Evolutionary conservation across 352 stramenopile species (phyloP).

Genomic region (Phytophthora tubulina): DNA sequence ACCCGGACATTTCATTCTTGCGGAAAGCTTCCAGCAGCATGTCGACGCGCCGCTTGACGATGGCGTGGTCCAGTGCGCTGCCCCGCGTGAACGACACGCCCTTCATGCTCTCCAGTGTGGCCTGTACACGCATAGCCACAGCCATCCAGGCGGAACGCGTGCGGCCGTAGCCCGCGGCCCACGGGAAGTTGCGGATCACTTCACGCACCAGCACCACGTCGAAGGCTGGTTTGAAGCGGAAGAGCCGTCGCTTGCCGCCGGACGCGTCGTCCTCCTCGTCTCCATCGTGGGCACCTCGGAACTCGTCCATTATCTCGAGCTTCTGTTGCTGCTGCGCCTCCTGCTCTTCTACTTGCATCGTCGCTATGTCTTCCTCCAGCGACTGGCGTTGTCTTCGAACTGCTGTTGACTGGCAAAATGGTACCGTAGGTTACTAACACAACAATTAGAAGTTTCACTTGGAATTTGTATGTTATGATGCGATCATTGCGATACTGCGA

Average conservation of each 20-base stretch:
- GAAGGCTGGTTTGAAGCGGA: conserved; percentile 51
- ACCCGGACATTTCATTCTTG: conserved; percentile 46
- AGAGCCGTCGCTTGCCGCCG: conserved; percentile 44
- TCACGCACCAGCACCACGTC: conserved; percentile 52
- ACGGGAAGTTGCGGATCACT: conserved; percentile 54
- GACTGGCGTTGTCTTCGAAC: conserved; percentile 33
- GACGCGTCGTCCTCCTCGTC: conserved; percentile 35
- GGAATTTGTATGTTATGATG: conserved; percentile 9
- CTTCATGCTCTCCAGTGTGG: conserved; percentile 35
- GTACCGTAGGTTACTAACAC: background rate
- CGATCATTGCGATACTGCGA: conserved; percentile 4
- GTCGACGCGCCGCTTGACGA: conserved; percentile 52
- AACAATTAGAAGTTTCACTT: background rate
- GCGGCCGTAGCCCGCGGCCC: conserved; percentile 51
- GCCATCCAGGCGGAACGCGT: conserved; percentile 52
- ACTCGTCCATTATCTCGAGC: conserved; percentile 40
- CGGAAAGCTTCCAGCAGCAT: conserved; percentile 52
- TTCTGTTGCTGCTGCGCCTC: conserved; percentile 23
- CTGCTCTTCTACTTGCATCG: conserved; percentile 37
- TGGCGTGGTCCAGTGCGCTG: conserved; percentile 43
- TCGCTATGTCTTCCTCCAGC: conserved; percentile 26
- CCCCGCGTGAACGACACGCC: conserved; percentile 33
- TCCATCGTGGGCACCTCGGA: conserved; percentile 18
- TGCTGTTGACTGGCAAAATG: conserved; percentile 17
- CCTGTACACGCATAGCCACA: conserved; percentile 44